phyloP scores from a whole-genome alignment of 2,329 filamentous ascomycete genomes.

The Colletotrichum sp. region DNA sequence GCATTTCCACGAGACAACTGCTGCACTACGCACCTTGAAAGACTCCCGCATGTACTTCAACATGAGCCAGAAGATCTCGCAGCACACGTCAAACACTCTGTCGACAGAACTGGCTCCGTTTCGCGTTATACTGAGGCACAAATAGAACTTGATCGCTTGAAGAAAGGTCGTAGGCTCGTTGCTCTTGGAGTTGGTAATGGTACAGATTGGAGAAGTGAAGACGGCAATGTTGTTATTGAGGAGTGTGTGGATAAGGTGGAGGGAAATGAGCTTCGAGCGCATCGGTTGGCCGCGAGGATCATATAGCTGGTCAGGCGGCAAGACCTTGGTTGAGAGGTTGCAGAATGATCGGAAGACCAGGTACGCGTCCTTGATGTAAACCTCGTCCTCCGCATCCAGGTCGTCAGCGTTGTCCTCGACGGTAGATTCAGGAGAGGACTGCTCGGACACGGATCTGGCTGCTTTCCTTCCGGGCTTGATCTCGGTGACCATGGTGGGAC shows the following conservation, averaged over 20 bases:
- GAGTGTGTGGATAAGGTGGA: conserved; percentile 94
- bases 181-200: conserved; percentile 88
- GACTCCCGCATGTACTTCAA: conserved; percentile 90
- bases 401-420: conserved; percentile 63
- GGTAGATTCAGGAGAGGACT: conserved; percentile 59
- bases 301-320: conserved; percentile 89
- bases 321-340: conserved; percentile 91
- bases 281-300: conserved; percentile 94
- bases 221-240: conserved; percentile 92
- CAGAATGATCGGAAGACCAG: conserved; percentile 97
- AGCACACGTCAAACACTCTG: conserved; percentile 91
- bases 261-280: conserved; percentile 93
- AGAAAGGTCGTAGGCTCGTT: conserved; percentile 90
- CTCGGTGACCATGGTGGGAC: conserved; percentile 70
- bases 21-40: conserved; percentile 71
- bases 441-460: conserved; percentile 55
- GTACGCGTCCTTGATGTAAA: conserved; percentile 96
- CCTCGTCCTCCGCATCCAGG: conserved; percentile 82
- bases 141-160: conserved; percentile 94
- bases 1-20: not conserved
- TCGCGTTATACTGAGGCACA: conserved; percentile 91
- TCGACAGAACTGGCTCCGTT: conserved; percentile 95
- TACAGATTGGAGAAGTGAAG: conserved; percentile 90
- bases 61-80: conserved; percentile 98
- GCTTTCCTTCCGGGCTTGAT: conserved; percentile 53